Conservation (phyloP, 345 rosid genomes). For the Euphorbia tirucalli region DNA sequence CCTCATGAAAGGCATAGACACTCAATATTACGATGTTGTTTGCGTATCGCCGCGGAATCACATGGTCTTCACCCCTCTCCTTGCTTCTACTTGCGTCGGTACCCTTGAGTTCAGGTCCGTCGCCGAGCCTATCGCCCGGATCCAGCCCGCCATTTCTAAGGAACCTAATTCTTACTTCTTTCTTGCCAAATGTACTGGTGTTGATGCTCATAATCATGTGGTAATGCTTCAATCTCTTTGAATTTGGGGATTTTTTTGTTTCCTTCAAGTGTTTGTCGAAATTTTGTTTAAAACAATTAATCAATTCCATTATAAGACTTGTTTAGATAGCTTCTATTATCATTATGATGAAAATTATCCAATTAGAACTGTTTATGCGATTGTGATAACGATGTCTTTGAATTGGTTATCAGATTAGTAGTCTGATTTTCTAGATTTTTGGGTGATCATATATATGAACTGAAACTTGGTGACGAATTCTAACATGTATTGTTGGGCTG, state of each 20-base stretch:
- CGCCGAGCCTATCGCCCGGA: constrained; percentile 77
- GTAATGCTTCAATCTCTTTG: constrained; percentile 25
- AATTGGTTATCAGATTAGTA: neutral
- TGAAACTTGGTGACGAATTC: neutral
- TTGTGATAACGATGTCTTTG: too few relatives aligned
- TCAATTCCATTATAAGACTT: too few relatives aligned
- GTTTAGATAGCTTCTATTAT: too few relatives aligned
- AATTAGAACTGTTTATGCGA: too few relatives aligned
- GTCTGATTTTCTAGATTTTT: neutral
- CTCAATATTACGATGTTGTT: constrained; percentile 67
- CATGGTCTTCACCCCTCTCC: constrained; percentile 88
- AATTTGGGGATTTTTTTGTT: neutral
- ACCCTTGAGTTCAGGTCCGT: constrained; percentile 94
- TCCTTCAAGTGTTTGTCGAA: too few relatives aligned
- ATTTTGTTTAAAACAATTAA: too few relatives aligned
- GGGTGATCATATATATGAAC: neutral
- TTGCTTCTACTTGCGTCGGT: constrained; percentile 97
- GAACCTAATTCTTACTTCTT: constrained; percentile 75
- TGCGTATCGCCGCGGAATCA: constrained; percentile 86
- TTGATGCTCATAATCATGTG: constrained; percentile 58
- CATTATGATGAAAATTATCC: too few relatives aligned
- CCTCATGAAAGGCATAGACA: constrained; percentile 75
- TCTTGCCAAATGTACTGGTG: constrained; percentile 59
- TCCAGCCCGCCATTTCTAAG: constrained; percentile 79
- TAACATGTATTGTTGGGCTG: neutral